Evolutionary conservation across 352 stramenopile species (phyloP), one percentile per base, ranked within the genome.

Genomic region (Phytophthora cajani): DNA sequence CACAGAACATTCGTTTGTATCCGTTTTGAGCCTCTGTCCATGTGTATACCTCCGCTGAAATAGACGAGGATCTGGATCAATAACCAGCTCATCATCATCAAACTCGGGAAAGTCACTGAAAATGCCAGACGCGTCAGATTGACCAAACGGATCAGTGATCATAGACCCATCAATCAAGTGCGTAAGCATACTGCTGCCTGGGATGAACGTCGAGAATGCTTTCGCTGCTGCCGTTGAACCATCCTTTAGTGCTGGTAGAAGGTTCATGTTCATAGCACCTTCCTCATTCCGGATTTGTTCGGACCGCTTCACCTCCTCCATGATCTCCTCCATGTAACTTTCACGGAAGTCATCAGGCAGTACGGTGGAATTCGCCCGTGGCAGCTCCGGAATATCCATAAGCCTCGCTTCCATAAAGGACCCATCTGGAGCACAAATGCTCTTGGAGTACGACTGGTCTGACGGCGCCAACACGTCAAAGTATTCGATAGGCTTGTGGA

Each of bases 181-280:
- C 11, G 82, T 88, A 40, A 94, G 78, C 79, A 92, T 89, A 44
- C 71, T 86, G 21, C 81, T 79, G 30, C 79, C 85, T 19, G 87
- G 87, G 5, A 94, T 86, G 40, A 91, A 89, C 0, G 77, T 90
- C 38, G 87, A 89, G 61, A 94, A 87, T 10, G 85, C 87, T 58
- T 90, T 93, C 10, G 81, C 87, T 58, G 85, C 87, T 8, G 82
- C 84, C 10, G 79, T 80, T 2, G 87, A 87, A 36, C 80, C 86
- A 52, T 80, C 81, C 71, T 85, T 86, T 55, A 94, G 32, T 19
- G 75, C 77, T 8, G 84, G 82, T 2, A 93, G 47, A 51, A 92
- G 54, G 25, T 90, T 91, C 61, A 80, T 75, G 25, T 85, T 90
- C 71, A 80, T 80, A 6, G 72, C 54, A 47, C 67, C 70, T 60